Percentiles rank a stretch among this genome's conserved stretches.
phyloP scores from a whole-genome alignment of 208 protist species.

The Trypanosoma brucei region DNA sequence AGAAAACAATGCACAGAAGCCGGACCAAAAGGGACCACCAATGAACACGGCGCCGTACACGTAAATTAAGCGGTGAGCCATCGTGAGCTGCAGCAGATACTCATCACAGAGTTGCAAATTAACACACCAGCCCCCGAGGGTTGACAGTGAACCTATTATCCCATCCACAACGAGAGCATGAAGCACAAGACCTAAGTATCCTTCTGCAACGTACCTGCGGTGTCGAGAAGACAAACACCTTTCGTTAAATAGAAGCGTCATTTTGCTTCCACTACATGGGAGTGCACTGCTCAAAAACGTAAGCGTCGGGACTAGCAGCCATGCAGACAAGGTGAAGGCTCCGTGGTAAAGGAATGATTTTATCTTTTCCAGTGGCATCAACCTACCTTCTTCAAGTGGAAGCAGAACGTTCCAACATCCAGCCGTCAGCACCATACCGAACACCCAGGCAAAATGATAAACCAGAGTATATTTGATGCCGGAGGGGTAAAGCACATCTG shows the following conservation, averaged over 20 bases:
- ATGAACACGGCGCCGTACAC: conserved; percentile 7
- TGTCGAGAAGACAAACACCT: conserved; percentile 8
- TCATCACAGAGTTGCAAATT: conserved; percentile 12
- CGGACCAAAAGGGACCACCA: conserved; percentile 5
- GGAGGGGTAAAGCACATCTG: conserved; percentile 9
- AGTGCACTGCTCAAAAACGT: conserved; percentile 3
- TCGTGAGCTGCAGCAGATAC: conserved; percentile 17
- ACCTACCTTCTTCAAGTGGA: conserved; percentile 6
- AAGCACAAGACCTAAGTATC: conserved; percentile 3
- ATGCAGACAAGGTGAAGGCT: neutral
- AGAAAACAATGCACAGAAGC: neutral
- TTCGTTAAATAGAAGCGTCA: conserved; percentile 5
- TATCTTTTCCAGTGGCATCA: neutral
- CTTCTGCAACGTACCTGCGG: conserved; percentile 6
- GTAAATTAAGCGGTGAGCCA: conserved; percentile 18
- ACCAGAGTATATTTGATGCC: neutral
- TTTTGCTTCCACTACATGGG: conserved; percentile 16
- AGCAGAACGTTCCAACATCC: conserved; percentile 13
- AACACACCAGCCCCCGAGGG: neutral
- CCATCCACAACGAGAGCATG: conserved; percentile 11
- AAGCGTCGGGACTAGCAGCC: conserved; percentile 12
- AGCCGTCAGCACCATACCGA: conserved; percentile 4
- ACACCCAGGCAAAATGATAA: conserved; percentile 3
- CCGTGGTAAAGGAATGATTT: neutral
- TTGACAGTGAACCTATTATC: neutral